Percentiles rank a stretch among this genome's conserved stretches.
Evolutionary conservation across 352 stramenopile species (phyloP).

Genomic region (Phytophthora melonis): DNA sequence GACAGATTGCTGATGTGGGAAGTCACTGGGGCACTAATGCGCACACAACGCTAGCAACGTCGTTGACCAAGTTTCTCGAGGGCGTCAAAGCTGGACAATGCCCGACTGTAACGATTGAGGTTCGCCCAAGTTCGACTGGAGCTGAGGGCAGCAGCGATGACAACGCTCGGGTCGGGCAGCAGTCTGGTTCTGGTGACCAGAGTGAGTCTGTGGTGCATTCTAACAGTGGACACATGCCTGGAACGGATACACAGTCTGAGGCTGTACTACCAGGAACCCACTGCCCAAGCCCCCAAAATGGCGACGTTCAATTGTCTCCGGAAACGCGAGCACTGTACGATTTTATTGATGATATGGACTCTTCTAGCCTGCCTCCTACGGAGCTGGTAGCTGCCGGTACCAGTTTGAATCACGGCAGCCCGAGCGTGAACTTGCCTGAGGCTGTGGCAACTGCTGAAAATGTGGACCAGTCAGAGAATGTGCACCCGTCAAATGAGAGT

Average conservation of each 20-base stretch:
- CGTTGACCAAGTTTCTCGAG: neutral
- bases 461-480: too few species aligned
- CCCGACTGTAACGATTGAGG: neutral
- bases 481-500: neutral
- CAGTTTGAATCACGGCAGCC: too few species aligned
- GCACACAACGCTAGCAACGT: neutral
- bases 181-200: neutral
- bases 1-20: conserved; percentile 8
- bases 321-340: neutral
- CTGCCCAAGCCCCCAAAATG: neutral
- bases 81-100: conserved; percentile 1
- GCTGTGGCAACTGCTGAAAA: too few species aligned
- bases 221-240: neutral
- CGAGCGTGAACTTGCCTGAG: too few species aligned
- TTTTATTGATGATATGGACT: too few species aligned
- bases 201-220: neutral
- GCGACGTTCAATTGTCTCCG: neutral
- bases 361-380: too few species aligned
- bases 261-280: neutral
- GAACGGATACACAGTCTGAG: neutral
- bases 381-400: too few species aligned
- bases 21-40: neutral
- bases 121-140: neutral
- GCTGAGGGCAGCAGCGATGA: neutral
- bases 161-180: neutral